Percentiles rank a stretch among this genome's conserved stretches.
These are phyloP conservation scores for Erucastrum elatum DNA, from an alignment of 345 rosid genomes.

Conservation along the genomic window DNA sequence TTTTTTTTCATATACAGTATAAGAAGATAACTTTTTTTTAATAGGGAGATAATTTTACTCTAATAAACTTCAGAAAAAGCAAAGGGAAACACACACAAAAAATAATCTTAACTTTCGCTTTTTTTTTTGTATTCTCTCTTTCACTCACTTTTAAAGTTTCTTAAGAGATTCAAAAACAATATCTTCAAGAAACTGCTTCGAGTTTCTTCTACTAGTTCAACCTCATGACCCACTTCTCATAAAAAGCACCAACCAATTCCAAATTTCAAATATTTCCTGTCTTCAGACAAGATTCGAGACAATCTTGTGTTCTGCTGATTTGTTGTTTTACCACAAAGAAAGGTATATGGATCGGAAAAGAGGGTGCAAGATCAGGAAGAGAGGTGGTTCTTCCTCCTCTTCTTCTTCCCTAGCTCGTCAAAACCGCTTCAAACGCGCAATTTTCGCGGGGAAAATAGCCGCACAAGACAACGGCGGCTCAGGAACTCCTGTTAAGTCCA, in stretches of 20 bases:
- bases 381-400: conserved; percentile 82
- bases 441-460: conserved; percentile 56
- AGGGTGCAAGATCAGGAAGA: conserved; percentile 79
- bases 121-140: conserved; percentile 12
- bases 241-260: not conserved
- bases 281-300: not conserved
- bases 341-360: conserved; percentile 50
- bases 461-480: conserved; percentile 46
- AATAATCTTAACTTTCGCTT: not conserved
- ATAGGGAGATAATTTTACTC: not conserved
- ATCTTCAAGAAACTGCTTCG: not conserved
- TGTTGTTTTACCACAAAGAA: no score
- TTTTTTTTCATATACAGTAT: not conserved
- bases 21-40: no score
- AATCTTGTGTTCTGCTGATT: conserved; percentile 3
- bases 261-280: not conserved
- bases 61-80: not conserved
- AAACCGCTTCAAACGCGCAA: conserved; percentile 80
- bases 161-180: not conserved
- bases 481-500: conserved; percentile 64
- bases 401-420: conserved; percentile 70
- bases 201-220: not conserved
- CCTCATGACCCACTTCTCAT: not conserved
- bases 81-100: not conserved
- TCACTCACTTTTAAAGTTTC: conserved; percentile 34